Base-by-base conservation (phyloP, 1,139 yeast genomes). In the Lodderomyces parapsilosis region DNA sequence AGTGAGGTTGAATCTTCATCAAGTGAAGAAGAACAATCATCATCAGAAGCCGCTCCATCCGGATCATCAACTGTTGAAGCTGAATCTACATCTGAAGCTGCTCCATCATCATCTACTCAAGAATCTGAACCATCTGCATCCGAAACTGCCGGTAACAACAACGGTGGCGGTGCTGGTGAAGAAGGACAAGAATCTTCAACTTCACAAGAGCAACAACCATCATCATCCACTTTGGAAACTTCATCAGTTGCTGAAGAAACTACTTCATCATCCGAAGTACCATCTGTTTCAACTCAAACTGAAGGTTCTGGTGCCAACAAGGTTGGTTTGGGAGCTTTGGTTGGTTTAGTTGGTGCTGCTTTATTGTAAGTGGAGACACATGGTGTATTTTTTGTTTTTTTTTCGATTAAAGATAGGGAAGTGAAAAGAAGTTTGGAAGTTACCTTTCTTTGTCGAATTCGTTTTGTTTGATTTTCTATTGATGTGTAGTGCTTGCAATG, bases 271-370 rank as follows among this genome's bases (percentile, higher is more conserved):
- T 53, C 68, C 20, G 18, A 63, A 25, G 36, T 42, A 13, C 43
- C 52, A 23, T 37, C 49, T 19, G 43, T 52, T 11, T 40, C 53
- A 28, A 34, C 47, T 11, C 24, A 39, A 17, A 13, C 33, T 15
- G 39, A 28, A 22, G 40, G 39, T 31, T 55, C 45, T 43, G 66
- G 62, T 53, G 68, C 69, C 53, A 53, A 55, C 41, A 72, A 75
- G 41, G 60, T 75, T 45, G 66, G 78, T 31, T 59, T 76, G 41
- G 83, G 82, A 45, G 63, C 62, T 41, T 50, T 58, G 44, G 57
- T 73, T 43, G 83, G 81, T 58, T 63, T 78, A 44, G 62, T 74
- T 31, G 68, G 72, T 53, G 80, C 78, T 51, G 76, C 78, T 50
- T 68, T 78, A 50, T 61, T 76, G 50, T 75, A 66, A 50, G 46